Evolutionary conservation across 1,139 yeast species (phyloP), one percentile per base, ranked within the genome.

Genomic region (Kodamaea ohmeri): DNA sequence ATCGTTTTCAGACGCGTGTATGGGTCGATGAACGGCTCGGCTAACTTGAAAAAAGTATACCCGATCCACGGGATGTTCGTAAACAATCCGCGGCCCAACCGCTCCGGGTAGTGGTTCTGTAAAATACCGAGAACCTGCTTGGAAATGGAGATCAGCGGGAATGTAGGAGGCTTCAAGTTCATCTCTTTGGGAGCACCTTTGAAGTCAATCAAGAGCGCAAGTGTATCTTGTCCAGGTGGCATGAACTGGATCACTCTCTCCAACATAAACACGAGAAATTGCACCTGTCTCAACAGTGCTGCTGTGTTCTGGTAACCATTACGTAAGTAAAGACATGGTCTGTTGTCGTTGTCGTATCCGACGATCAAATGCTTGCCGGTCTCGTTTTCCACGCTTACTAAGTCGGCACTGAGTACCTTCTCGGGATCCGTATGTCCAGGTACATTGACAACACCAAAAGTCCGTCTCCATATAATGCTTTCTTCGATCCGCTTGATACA

Each of bases 221-320:
- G 68, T 24, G 92, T 84, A 55, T 89, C 97, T 61, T 90, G 97
- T 6, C 97, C 97, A 1, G 89, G 78, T 2, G 97, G 97, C 97
- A 90, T 90, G 60, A 79, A 83, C 56, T 88, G 94, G 39, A 90
- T 89, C 24, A 84, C 92, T 42, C 90, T 73, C 58, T 92, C 98
- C 47, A 92, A 71, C 88, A 84, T 85, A 65, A 73, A 92, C 6
- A 92, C 97, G 52, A 92, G 69, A 58, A 88, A 96, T 60, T 92
- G 95, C 7, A 92, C 96, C 56, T 92, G 98, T 50, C 85, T 76
- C 40, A 83, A 81, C 1, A 94, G 78, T 4, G 92, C 78, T 50
- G 86, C 79, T 11, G 98, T 92, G 62, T 92, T 92, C 58, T 92
- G 97, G 56, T 94, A 78, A 12, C 97, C 97, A 4, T 95, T 94